These are phyloP conservation scores for Calocera cornea DNA, from an alignment of 768 basidiomycete genomes.

Conservation along the genomic window DNA sequence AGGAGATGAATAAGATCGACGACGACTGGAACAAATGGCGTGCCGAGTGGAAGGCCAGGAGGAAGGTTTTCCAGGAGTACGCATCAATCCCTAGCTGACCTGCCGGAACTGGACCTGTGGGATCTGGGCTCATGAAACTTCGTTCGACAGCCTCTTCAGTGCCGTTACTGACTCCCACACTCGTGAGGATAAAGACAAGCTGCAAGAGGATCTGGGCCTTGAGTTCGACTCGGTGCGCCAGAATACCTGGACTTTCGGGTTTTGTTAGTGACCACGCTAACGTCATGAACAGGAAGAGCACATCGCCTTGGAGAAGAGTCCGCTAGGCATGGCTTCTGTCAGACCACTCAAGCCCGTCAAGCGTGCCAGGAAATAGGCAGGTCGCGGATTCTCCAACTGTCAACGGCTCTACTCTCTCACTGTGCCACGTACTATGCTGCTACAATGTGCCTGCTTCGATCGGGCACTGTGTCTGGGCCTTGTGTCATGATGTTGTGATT, in stretches of 20 bases:
- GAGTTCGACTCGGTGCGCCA: background rate
- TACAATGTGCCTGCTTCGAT: no score
- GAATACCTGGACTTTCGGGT: background rate
- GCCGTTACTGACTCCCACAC: background rate
- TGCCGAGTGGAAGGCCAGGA: slow-evolving; percentile 62
- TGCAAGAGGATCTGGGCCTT: background rate
- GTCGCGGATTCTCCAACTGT: background rate
- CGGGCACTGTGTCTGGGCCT: no score
- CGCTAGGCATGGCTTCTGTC: background rate
- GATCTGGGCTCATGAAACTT: background rate
- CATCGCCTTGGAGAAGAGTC: background rate
- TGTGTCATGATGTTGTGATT: no score
- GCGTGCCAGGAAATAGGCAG: background rate
- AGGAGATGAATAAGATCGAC: slow-evolving; percentile 56
- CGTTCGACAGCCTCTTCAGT: background rate
- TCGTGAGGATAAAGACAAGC: background rate
- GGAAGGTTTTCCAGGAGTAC: slow-evolving; percentile 63
- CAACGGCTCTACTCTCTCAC: no score
- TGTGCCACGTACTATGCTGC: no score
- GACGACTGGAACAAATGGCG: slow-evolving; percentile 69
- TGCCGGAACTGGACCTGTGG: background rate
- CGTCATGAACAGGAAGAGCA: background rate
- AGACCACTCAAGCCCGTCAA: background rate
- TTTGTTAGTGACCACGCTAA: background rate
- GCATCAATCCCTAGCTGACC: slow-evolving; percentile 15